A percentile compares a stretch with the other conserved stretches of the same genome.
These are phyloP conservation scores for Dovyalis caffra DNA, from an alignment of 345 rosid species.

Conservation along the genomic window DNA sequence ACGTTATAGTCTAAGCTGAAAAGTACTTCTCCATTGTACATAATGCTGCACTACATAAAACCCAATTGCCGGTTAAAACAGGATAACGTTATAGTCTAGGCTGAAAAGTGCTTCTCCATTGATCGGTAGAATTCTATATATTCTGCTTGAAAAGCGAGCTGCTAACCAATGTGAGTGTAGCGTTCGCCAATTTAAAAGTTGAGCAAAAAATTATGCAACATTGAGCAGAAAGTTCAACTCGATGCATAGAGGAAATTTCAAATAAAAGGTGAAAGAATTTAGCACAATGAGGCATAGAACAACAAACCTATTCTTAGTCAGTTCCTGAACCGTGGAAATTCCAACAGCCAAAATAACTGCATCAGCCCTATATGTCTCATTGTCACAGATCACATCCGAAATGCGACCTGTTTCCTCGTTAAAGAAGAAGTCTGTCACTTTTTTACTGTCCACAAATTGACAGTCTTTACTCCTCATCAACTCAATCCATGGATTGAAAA, in stretches of 20 bases:
- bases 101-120: background rate
- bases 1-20: background rate
- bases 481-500: constrained; percentile 55
- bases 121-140: background rate
- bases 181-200: background rate
- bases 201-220: background rate
- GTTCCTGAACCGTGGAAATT: constrained; percentile 48
- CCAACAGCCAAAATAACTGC: constrained; percentile 56
- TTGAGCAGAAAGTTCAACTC: background rate
- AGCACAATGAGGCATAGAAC: no score
- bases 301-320: constrained; percentile 47
- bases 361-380: constrained; percentile 40
- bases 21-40: constrained; percentile 27
- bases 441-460: constrained; percentile 32
- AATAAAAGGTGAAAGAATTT: background rate
- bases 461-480: constrained; percentile 42
- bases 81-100: background rate
- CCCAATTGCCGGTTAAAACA: constrained; percentile 28
- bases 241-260: background rate
- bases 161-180: background rate
- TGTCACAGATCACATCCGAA: constrained; percentile 46
- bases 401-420: constrained; percentile 47
- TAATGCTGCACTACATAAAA: constrained; percentile 53
- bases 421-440: constrained; percentile 35
- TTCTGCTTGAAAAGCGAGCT: background rate